These are phyloP conservation scores for Thuja plicata DNA, from an alignment of 83 land plant genomes.

Conservation along the genomic window DNA sequence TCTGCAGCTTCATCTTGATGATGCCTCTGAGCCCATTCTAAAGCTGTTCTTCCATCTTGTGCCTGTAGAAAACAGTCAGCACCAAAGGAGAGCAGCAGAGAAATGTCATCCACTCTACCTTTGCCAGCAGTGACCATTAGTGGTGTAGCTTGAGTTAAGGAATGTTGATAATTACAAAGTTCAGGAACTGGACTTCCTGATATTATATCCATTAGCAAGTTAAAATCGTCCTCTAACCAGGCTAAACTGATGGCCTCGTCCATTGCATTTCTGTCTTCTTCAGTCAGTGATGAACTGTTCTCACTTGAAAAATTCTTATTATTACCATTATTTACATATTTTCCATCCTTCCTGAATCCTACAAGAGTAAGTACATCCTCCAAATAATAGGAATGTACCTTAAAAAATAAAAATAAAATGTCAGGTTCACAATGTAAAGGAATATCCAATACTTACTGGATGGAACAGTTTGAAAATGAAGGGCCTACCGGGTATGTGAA, in stretches of 20 bases:
- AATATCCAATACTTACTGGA: background rate
- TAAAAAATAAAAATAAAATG: background rate
- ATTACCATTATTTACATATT: constrained; percentile 21
- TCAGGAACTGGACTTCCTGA: constrained; percentile 38
- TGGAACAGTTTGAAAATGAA: background rate
- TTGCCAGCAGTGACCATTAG: constrained; percentile 93
- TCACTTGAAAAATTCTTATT: background rate
- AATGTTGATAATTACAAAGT: constrained; percentile 79
- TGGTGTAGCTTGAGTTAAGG: constrained; percentile 76
- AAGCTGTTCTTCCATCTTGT: constrained; percentile 73
- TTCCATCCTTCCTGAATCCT: constrained; percentile 24
- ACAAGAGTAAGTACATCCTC: constrained; percentile 86
- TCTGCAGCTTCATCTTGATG: constrained; percentile 62
- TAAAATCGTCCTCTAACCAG: constrained; percentile 83
- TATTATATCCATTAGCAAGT: constrained; percentile 68
- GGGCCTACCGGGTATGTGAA: constrained; percentile 91
- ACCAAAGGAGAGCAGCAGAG: constrained; percentile 76
- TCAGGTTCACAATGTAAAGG: background rate
- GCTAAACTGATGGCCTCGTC: constrained; percentile 87
- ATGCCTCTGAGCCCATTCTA: constrained; percentile 64
- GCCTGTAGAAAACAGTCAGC: constrained; percentile 58
- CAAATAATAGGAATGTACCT: constrained; percentile 85
- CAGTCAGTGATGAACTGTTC: constrained; percentile 25
- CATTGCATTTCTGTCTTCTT: constrained; percentile 62
- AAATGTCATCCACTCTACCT: constrained; percentile 84